Conservation (phyloP, 768 basidiomycete genomes). For the Steccherinum ochraceum region DNA sequence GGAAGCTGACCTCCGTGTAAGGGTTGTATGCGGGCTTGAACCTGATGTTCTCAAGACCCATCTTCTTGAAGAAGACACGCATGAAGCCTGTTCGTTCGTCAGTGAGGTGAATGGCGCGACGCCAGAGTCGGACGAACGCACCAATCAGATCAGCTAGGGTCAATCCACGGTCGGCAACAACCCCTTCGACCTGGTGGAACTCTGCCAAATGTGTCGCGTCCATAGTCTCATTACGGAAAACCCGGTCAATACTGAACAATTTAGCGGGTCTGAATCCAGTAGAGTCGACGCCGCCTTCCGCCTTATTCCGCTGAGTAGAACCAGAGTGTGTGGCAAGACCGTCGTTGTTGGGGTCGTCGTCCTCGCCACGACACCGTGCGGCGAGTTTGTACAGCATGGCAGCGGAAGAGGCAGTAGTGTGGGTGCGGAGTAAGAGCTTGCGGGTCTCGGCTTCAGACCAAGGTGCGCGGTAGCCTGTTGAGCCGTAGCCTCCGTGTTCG, state of each 20-base stretch:
- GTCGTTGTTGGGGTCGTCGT: slow-evolving; percentile 26
- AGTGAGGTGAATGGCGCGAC: neutral
- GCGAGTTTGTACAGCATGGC: slow-evolving; percentile 94
- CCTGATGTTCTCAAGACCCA: slow-evolving; percentile 88
- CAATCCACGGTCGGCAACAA: slow-evolving; percentile 89
- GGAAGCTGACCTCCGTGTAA: slow-evolving; percentile 94
- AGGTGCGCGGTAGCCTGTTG: slow-evolving; percentile 94
- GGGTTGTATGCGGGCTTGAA: slow-evolving; percentile 99
- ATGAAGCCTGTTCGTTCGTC: slow-evolving; percentile 77
- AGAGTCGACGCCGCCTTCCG: slow-evolving; percentile 34
- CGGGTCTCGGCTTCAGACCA: slow-evolving; percentile 91
- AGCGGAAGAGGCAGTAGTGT: slow-evolving; percentile 93
- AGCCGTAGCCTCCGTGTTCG: slow-evolving; percentile 83
- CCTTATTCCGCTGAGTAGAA: slow-evolving; percentile 29
- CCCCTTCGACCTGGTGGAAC: slow-evolving; percentile 99
- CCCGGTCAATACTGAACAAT: slow-evolving; percentile 94
- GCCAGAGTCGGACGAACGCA: no score
- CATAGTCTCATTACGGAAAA: slow-evolving; percentile 98
- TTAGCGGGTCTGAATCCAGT: slow-evolving; percentile 84
- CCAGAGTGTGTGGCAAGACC: slow-evolving; percentile 27
- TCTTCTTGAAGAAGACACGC: slow-evolving; percentile 97
- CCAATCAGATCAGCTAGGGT: slow-evolving; percentile 96
- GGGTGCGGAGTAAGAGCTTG: slow-evolving; percentile 90
- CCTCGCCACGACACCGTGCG: slow-evolving; percentile 67
- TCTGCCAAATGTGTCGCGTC: slow-evolving; percentile 98